phyloP scores from a whole-genome alignment of 495 filamentous ascomycete species.

The Xylaria castorea region DNA sequence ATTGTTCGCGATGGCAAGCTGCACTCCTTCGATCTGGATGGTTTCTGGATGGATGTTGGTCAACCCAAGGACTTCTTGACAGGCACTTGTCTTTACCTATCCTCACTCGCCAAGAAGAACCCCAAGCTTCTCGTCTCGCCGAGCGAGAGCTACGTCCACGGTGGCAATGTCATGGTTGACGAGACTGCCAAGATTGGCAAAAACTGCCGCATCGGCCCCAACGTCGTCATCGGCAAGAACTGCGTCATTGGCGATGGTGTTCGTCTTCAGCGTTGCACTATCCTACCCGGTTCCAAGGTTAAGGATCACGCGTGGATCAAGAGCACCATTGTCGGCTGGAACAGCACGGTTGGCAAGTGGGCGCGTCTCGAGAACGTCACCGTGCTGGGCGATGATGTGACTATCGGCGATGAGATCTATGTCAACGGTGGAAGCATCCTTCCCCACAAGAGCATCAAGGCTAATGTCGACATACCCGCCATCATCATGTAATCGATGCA shows the following conservation, averaged over 20 bases:
- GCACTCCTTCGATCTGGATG: conserved; percentile 97
- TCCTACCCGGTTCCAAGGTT: conserved; percentile 87
- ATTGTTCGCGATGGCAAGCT: conserved; percentile 90
- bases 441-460: conserved; percentile 99
- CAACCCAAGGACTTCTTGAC: conserved; percentile 99
- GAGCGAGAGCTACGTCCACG: conserved; percentile 83
- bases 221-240: conserved; percentile 95
- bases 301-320: conserved; percentile 99
- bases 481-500: conserved; percentile 76
- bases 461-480: conserved; percentile 90
- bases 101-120: conserved; percentile 89
- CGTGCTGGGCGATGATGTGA: conserved; percentile 98
- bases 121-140: conserved; percentile 81
- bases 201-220: conserved; percentile 98
- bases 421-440: conserved; percentile 97
- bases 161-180: conserved; percentile 97
- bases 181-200: conserved; percentile 95
- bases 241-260: conserved; percentile 96
- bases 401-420: conserved; percentile 97
- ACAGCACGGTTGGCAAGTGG: conserved; percentile 95
- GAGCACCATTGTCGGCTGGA: conserved; percentile 99
- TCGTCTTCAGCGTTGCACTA: conserved; percentile 89
- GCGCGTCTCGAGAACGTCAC: conserved; percentile 96
- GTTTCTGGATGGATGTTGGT: conserved; percentile 99
- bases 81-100: conserved; percentile 96